Base-by-base conservation (phyloP, 2,329 filamentous ascomycete genomes). In the Biscogniauxia mediterranea region DNA sequence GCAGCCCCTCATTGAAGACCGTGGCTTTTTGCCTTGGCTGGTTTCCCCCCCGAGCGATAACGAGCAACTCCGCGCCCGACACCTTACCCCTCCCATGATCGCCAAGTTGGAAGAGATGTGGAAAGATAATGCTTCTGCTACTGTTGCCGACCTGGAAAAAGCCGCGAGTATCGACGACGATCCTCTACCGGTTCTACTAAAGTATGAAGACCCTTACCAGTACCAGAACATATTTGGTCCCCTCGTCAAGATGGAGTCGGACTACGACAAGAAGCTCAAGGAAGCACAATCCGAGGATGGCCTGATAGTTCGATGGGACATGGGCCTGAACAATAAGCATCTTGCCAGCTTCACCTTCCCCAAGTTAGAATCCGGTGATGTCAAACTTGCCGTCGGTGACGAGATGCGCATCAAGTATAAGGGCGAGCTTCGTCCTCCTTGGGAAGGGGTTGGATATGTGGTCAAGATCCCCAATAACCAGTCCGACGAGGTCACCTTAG, bases 391-490 rank as follows among this genome's bases (percentile, higher is more conserved):
- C 2, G 95, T 99, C 20, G 95, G 95, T 64, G 95, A 99, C 73
- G 95, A 99, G 76, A 99, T 99, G 95, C 90, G 95, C 52, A 82
- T 99, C 65, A 92, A 95, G 69, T 99, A 99, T 79, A 96, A 92
- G 68, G 95, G 96, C 68, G 95, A 98, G 76, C 82, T 99, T 55
- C 91, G 93, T 51, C 85, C 91, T 15, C 87, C 92, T 61, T 99
- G 95, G 95, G 95, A 99, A 75, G 95, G 95, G 46, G 95, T 99
- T 38, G 95, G 95, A 66, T 99, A 99, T 76, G 95, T 99, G 63
- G 93, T 98, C 80, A 99, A 99, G 80, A 98, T 99, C 62, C 96
- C 95, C 21, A 98, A 99, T 83, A 98, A 98, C 77, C 93, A 97
- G 79, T 97, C 93, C 15, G 95, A 99, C 71, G 94, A 99, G 75